phyloP scores from a whole-genome alignment of 2,329 filamentous ascomycete genomes.

The Hypoxylon sp. region DNA sequence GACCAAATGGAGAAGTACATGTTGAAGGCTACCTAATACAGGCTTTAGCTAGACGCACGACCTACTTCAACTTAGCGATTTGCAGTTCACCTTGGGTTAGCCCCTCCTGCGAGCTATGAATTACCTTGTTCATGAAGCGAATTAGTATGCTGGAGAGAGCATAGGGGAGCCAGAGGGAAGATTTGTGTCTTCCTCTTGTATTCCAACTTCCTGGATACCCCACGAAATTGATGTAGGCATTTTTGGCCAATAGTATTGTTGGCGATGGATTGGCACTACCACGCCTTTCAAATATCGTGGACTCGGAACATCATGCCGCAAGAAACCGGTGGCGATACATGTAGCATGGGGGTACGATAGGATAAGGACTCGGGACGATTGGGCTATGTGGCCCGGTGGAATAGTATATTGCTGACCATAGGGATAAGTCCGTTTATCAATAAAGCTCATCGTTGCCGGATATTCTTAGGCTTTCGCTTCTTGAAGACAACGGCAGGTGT shows the following conservation, averaged over 20 bases:
- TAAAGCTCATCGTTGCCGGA: slow-evolving; percentile 68
- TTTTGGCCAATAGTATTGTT: neutral
- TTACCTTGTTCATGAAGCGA: neutral
- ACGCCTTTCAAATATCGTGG: neutral
- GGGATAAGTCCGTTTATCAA: neutral
- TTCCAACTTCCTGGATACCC: neutral
- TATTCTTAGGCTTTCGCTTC: slow-evolving; percentile 80
- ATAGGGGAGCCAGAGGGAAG: neutral
- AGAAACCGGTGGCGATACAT: neutral
- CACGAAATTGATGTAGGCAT: neutral
- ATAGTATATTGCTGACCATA: neutral
- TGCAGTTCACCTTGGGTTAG: neutral
- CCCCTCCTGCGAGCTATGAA: neutral
- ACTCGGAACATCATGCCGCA: neutral
- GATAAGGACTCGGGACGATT: neutral
- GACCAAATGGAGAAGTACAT: neutral
- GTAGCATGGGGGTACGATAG: neutral
- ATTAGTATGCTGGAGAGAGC: neutral
- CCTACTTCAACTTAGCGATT: neutral
- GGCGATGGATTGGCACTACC: neutral
- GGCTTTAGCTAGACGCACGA: neutral
- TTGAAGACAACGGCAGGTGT: slow-evolving; percentile 77
- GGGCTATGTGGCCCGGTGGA: neutral
- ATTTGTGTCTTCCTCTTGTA: neutral
- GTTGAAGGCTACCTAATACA: neutral